Percentiles rank a stretch among this genome's conserved stretches.
These are phyloP conservation scores for Aulographum hederae DNA, from an alignment of 2,329 filamentous ascomycete species.

Conservation along the genomic window DNA sequence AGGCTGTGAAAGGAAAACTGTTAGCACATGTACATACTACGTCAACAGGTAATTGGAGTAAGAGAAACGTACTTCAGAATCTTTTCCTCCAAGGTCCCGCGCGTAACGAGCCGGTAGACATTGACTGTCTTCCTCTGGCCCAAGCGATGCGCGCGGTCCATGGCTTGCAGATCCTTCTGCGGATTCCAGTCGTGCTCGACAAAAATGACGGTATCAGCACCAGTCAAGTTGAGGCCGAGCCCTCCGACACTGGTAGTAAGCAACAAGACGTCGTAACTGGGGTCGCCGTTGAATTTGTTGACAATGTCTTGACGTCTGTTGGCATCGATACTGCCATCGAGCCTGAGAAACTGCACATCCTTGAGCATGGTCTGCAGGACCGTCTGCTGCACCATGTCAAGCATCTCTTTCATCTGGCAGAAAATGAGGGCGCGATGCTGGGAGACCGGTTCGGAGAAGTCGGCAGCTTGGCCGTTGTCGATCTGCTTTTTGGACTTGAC, in stretches of 20 bases:
- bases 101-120: conserved; percentile 89
- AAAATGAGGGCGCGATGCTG: conserved; percentile 92
- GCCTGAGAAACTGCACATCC: conserved; percentile 77
- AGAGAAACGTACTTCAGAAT: conserved; percentile 53
- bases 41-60: background rate
- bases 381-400: conserved; percentile 94
- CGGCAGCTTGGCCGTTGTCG: conserved; percentile 24
- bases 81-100: conserved; percentile 94
- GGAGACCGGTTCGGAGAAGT: conserved; percentile 54
- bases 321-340: conserved; percentile 85
- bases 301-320: conserved; percentile 93
- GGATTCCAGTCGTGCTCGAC: conserved; percentile 99
- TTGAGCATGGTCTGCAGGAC: conserved; percentile 85
- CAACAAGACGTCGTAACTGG: conserved; percentile 84
- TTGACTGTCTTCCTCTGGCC: conserved; percentile 99
- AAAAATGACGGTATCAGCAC: conserved; percentile 96
- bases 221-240: conserved; percentile 83
- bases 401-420: conserved; percentile 99
- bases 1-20: conserved; percentile 40
- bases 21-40: no score
- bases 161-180: conserved; percentile 94
- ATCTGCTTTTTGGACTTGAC: conserved; percentile 12
- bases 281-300: conserved; percentile 96
- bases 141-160: conserved; percentile 96
- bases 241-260: conserved; percentile 92